Percentiles rank a stretch among this genome's conserved stretches.
phyloP scores from a whole-genome alignment of 108 stramenopile species.

The Pseudonitzschia delicatissima region DNA sequence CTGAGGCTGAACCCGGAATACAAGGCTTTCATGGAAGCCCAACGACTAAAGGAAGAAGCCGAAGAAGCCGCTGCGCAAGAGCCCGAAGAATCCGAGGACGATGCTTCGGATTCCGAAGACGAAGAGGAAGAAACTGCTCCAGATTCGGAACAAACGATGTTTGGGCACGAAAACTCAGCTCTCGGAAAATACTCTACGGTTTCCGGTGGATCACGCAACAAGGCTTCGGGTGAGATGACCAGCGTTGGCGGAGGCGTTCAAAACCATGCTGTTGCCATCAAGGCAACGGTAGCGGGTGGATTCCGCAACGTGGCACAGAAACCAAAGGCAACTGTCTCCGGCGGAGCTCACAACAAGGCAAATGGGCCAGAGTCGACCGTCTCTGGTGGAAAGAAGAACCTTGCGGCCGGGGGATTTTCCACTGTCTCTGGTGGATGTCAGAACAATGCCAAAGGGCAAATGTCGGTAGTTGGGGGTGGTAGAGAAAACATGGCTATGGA shows the following conservation, averaged over 20 bases:
- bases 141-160: too few species aligned
- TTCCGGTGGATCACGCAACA: neutral
- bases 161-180: neutral
- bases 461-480: neutral
- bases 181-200: neutral
- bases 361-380: neutral
- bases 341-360: neutral
- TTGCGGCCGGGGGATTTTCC: neutral
- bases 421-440: neutral
- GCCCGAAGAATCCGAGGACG: too few species aligned
- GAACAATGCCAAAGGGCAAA: neutral
- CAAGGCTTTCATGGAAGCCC: conserved; percentile 31
- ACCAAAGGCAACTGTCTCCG: neutral
- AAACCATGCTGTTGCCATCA: neutral
- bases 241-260: neutral
- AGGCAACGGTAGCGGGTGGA: neutral
- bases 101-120: neutral
- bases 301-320: neutral
- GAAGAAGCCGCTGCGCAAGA: too few species aligned
- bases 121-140: neutral
- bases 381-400: neutral
- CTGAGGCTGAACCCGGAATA: conserved; percentile 48
- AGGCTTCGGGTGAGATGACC: neutral
- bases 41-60: too few species aligned
- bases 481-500: neutral